Evolutionary conservation across 1,139 yeast species (phyloP).

Genomic region (Candida tetrigidarum): DNA sequence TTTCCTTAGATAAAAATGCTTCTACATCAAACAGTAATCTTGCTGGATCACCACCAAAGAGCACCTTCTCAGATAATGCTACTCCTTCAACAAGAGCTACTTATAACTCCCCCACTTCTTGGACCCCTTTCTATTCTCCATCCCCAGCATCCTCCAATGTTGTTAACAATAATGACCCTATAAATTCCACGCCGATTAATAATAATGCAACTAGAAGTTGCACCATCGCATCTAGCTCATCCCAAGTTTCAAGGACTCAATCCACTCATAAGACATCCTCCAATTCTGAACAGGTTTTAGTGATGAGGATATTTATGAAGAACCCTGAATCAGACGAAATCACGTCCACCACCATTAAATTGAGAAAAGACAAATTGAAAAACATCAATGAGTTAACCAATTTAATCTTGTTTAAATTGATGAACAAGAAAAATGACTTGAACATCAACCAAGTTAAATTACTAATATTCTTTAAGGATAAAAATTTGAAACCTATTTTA

Average conservation of each 20-base stretch:
- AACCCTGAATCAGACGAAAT: neutral
- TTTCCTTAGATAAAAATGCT: neutral
- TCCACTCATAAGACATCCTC: neutral
- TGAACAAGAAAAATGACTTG: slow-evolving; percentile 21
- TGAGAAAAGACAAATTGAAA: slow-evolving; percentile 31
- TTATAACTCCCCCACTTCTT: neutral
- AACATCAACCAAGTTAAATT: slow-evolving; percentile 23
- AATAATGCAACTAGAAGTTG: neutral
- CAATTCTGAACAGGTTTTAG: slow-evolving; percentile 1
- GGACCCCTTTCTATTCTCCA: neutral
- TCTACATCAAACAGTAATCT: neutral
- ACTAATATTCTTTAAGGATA: slow-evolving; percentile 29
- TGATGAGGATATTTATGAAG: slow-evolving; percentile 9
- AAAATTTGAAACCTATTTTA: slow-evolving; percentile 28
- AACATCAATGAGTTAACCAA: slow-evolving; percentile 30
- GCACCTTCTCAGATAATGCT: neutral
- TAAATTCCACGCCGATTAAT: neutral
- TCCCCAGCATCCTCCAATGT: slow-evolving; percentile 1
- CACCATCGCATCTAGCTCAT: neutral
- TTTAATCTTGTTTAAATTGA: slow-evolving; percentile 26
- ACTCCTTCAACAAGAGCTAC: neutral
- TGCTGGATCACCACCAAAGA: neutral
- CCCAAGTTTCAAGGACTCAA: neutral
- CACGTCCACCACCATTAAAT: slow-evolving; percentile 22
- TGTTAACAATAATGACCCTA: neutral